Conservation (phyloP, 148 eudicot species). For the Linanthus parryae region DNA sequence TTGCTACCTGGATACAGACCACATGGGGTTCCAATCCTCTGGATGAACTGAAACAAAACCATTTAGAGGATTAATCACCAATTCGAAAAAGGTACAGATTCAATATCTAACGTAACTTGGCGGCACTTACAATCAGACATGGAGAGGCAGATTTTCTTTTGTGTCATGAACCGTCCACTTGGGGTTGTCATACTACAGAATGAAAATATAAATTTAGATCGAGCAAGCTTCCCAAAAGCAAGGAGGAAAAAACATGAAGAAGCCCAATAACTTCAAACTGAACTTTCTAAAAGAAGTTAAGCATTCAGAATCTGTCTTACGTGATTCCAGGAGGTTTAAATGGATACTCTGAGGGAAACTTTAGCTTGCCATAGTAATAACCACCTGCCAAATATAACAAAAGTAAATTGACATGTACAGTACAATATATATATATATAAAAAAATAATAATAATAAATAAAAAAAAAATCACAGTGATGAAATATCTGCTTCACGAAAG, state of each 20-base stretch:
- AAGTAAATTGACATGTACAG: slow-evolving; percentile 5
- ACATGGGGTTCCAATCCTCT: slow-evolving; percentile 98
- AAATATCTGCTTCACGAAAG: slow-evolving; percentile 5
- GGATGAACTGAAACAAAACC: slow-evolving; percentile 70
- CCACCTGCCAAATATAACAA: slow-evolving; percentile 48
- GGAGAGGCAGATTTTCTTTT: slow-evolving; percentile 88
- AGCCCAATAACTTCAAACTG: not conserved
- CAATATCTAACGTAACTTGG: no score
- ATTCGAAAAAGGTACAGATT: no score
- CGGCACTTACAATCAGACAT: slow-evolving; percentile 88
- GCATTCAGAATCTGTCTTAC: slow-evolving; percentile 22
- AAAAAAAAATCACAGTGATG: not conserved
- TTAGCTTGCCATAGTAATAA: slow-evolving; percentile 86
- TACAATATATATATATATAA: not conserved
- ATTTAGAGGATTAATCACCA: no score
- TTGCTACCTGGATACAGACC: slow-evolving; percentile 94
- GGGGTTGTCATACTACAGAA: slow-evolving; percentile 90
- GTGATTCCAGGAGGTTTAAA: slow-evolving; percentile 96
- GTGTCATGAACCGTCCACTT: slow-evolving; percentile 84
- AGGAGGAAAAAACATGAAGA: not conserved
- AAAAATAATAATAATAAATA: not conserved
- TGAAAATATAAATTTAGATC: not conserved
- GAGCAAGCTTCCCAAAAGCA: slow-evolving; percentile 8
- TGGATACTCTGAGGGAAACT: slow-evolving; percentile 95
- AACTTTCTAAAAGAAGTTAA: not conserved